Conservation (phyloP, 1,139 yeast genomes). For the Insectozyma bohioensis region DNA sequence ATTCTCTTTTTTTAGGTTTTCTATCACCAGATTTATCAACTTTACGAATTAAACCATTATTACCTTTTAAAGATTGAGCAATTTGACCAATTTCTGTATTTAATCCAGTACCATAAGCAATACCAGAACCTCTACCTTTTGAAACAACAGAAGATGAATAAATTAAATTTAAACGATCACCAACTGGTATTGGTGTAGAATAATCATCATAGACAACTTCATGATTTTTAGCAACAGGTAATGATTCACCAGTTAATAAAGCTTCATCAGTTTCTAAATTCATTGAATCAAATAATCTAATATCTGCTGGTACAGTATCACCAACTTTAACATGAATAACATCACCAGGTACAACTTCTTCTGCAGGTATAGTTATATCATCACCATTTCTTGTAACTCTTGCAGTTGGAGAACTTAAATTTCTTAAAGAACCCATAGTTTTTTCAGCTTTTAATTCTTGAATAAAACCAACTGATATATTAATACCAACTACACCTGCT, state of each 20-base stretch:
- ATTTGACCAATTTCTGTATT: constrained; percentile 76
- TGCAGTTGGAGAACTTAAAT: constrained; percentile 73
- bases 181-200: constrained; percentile 54
- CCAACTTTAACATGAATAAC: constrained; percentile 66
- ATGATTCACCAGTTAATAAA: constrained; percentile 75
- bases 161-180: constrained; percentile 75
- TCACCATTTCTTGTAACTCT: constrained; percentile 64
- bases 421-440: constrained; percentile 74
- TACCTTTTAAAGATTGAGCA: constrained; percentile 56
- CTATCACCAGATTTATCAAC: constrained; percentile 25
- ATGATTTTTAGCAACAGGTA: constrained; percentile 66
- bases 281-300: constrained; percentile 58
- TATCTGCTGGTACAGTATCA: constrained; percentile 78
- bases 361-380: constrained; percentile 59
- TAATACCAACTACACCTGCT: constrained; percentile 65
- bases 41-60: constrained; percentile 24
- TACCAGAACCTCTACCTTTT: constrained; percentile 75
- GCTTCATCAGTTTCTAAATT: constrained; percentile 84
- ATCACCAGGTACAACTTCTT: constrained; percentile 79
- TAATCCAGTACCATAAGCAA: constrained; percentile 67
- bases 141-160: constrained; percentile 70
- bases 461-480: constrained; percentile 66
- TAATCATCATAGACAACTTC: constrained; percentile 36
- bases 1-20: constrained; percentile 40
- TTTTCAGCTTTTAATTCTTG: constrained; percentile 77